phyloP scores from a whole-genome alignment of 2,329 filamentous ascomycete species.

The Tolypocladium sp. region DNA sequence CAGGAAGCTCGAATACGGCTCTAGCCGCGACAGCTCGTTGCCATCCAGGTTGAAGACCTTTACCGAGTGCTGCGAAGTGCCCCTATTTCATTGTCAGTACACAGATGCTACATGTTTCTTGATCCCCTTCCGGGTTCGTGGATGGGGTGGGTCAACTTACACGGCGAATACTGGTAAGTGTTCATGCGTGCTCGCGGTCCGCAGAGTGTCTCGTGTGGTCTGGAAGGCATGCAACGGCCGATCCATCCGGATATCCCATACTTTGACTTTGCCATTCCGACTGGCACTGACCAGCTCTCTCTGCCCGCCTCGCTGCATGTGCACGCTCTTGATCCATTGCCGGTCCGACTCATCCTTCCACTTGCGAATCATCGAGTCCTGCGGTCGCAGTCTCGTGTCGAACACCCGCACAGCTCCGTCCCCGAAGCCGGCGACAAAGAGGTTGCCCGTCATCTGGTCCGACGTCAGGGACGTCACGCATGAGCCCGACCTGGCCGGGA shows the following conservation, averaged over 20 bases:
- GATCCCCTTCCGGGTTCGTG: conserved; percentile 1
- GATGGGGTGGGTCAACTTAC: conserved; percentile 45
- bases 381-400: conserved; percentile 74
- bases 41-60: conserved; percentile 90
- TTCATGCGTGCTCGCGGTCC: conserved; percentile 87
- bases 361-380: conserved; percentile 87
- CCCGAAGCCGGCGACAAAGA: conserved; percentile 93
- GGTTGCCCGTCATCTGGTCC: conserved; percentile 93
- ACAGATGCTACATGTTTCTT: conserved; percentile 1
- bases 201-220: conserved; percentile 67
- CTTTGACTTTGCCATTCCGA: conserved; percentile 82
- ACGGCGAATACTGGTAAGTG: conserved; percentile 92
- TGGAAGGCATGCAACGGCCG: conserved; percentile 63
- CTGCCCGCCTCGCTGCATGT: conserved; percentile 92
- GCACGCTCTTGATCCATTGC: conserved; percentile 92
- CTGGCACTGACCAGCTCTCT: conserved; percentile 86
- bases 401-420: conserved; percentile 93
- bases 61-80: conserved; percentile 78
- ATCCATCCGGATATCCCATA: conserved; percentile 94
- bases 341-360: conserved; percentile 84
- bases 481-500: conserved; percentile 85
- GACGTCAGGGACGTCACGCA: conserved; percentile 95
- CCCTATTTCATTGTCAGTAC: conserved; percentile 42
- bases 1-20: conserved; percentile 85
- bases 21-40: conserved; percentile 67